Percentiles rank a stretch among this genome's conserved stretches.
Evolutionary conservation across 305 asterid genomes (phyloP).

Genomic region (Fraxinus greggii): DNA sequence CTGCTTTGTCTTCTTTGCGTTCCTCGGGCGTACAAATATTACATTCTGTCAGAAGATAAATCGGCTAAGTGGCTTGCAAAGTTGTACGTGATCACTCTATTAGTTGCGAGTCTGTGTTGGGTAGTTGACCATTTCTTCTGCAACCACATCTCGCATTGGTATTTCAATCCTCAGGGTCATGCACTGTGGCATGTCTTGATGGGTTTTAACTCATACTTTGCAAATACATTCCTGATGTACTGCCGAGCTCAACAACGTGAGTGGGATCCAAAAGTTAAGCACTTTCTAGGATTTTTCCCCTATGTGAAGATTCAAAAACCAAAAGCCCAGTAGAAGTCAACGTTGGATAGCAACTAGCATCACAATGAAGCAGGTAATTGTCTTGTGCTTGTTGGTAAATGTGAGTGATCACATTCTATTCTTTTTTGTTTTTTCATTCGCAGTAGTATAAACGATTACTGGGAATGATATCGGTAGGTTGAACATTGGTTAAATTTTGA

Average conservation of each 20-base stretch:
- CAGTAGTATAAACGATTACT: constrained; percentile 39
- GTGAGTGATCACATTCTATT: constrained; percentile 32
- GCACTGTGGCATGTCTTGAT: constrained; percentile 80
- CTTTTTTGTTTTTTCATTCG: constrained; percentile 1
- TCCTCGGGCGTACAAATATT: constrained; percentile 85
- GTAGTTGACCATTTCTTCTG: constrained; percentile 64
- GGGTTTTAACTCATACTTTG: constrained; percentile 84
- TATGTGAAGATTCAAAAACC: constrained; percentile 79
- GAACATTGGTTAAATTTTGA: constrained; percentile 44
- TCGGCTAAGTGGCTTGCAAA: constrained; percentile 72
- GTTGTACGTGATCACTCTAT: constrained; percentile 55
- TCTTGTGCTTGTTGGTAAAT: constrained; percentile 26
- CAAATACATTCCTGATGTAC: constrained; percentile 77
- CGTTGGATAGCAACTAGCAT: neutral
- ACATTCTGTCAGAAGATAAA: constrained; percentile 70
- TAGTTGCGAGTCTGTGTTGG: constrained; percentile 61
- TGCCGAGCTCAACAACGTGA: constrained; percentile 89
- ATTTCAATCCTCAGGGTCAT: constrained; percentile 77
- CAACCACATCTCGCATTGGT: constrained; percentile 47
- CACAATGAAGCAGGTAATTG: constrained; percentile 13
- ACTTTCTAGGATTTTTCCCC: constrained; percentile 60
- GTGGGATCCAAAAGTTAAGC: constrained; percentile 67
- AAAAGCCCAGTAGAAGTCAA: constrained; percentile 52
- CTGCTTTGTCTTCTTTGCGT: constrained; percentile 85
- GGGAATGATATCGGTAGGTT: constrained; percentile 44